These are phyloP conservation scores for Blastocystis hominis DNA, from an alignment of 352 stramenopile species.

Conservation along the genomic window DNA sequence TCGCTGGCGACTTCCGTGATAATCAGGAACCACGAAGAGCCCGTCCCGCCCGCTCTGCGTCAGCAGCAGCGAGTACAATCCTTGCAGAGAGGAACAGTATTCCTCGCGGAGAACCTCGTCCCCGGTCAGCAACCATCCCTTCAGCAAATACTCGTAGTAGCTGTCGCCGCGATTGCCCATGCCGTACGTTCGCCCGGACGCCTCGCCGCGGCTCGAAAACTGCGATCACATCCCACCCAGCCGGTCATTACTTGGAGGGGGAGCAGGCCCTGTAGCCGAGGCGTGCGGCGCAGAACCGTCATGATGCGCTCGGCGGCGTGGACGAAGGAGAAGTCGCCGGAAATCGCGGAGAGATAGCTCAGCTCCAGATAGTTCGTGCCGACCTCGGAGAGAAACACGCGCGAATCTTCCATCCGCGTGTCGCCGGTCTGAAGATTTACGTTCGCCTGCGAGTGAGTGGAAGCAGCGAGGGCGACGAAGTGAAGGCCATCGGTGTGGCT, in stretches of 20 bases:
- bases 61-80: constrained; percentile 67
- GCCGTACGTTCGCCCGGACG: constrained; percentile 66
- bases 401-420: constrained; percentile 29
- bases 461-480: constrained; percentile 65
- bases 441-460: constrained; percentile 70
- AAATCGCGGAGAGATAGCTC: constrained; percentile 70
- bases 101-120: constrained; percentile 65
- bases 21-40: constrained; percentile 2
- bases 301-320: constrained; percentile 69
- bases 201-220: constrained; percentile 61
- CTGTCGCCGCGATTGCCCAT: constrained; percentile 71
- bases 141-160: constrained; percentile 95
- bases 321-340: constrained; percentile 68
- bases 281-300: constrained; percentile 69
- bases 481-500: constrained; percentile 67
- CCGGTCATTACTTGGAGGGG: not conserved
- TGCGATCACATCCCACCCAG: constrained; percentile 26
- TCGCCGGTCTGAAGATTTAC: constrained; percentile 45
- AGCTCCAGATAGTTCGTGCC: not conserved
- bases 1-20: constrained; percentile 34
- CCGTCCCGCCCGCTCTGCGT: not conserved
- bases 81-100: constrained; percentile 70
- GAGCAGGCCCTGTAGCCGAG: not conserved
- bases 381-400: constrained; percentile 60
- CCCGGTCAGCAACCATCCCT: constrained; percentile 87